These are phyloP conservation scores for Phragmites australis DNA, from an alignment of 176 grass and related monocot species.

Conservation along the genomic window DNA sequence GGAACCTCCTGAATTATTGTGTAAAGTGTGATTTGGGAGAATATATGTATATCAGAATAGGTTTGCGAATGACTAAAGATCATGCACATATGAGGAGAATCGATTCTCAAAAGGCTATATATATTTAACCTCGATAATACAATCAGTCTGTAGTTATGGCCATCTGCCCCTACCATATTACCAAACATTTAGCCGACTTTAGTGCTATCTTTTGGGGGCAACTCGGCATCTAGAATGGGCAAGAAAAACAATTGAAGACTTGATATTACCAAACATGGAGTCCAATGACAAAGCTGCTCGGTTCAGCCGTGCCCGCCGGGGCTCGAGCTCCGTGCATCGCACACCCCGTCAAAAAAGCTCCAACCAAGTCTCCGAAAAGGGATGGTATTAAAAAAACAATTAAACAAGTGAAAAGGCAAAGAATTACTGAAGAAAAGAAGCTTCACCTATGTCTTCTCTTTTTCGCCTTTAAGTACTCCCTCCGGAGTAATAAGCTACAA, in stretches of 20 bases:
- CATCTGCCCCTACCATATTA: conserved; percentile 44
- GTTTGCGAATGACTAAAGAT: conserved; percentile 51
- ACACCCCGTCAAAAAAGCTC: no score
- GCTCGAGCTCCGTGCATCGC: no score
- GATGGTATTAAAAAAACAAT: no score
- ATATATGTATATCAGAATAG: conserved; percentile 65
- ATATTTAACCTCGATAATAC: conserved; percentile 69
- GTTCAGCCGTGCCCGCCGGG: no score
- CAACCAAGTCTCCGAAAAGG: no score
- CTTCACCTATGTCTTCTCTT: background rate
- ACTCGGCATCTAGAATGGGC: conserved; percentile 40
- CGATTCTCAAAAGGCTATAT: conserved; percentile 43
- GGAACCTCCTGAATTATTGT: conserved; percentile 83
- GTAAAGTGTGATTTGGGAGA: conserved; percentile 68
- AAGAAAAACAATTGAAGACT: conserved; percentile 3
- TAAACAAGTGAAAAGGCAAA: conserved; percentile 31
- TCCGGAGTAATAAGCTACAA: conserved; percentile 22
- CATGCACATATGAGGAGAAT: conserved; percentile 70
- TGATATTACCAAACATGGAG: no score
- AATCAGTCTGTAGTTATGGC: conserved; percentile 37
- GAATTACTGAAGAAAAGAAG: conserved; percentile 17
- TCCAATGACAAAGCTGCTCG: no score
- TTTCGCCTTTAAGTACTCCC: background rate
- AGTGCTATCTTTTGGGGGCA: conserved; percentile 38
- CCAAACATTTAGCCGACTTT: conserved; percentile 41